phyloP scores from a whole-genome alignment of 2,329 filamentous ascomycete genomes.

The Ambrosiella xylebori region DNA sequence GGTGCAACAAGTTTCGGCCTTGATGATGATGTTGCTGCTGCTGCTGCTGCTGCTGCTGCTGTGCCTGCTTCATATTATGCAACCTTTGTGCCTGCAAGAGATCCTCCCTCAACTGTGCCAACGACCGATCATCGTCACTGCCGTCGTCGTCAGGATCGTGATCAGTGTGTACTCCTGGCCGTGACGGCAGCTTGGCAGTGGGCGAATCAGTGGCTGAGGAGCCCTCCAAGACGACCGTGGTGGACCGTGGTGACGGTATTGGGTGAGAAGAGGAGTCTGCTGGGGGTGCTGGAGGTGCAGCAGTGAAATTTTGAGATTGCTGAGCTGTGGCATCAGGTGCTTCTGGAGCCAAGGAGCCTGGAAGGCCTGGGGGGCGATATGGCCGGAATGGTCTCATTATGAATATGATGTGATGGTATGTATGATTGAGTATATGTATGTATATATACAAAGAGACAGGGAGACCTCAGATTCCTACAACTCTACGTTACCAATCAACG shows the following conservation, averaged over 20 bases:
- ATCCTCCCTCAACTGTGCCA: slow-evolving; percentile 1
- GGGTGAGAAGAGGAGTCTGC: neutral
- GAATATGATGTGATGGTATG: neutral
- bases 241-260: neutral
- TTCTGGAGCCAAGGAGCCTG: neutral
- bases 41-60: neutral
- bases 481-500: no score
- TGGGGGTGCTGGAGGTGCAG: neutral
- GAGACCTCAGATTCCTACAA: no score
- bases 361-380: neutral
- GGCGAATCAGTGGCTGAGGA: neutral
- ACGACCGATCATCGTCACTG: neutral
- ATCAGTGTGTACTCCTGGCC: no score
- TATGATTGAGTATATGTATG: neutral
- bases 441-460: no score
- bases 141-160: neutral
- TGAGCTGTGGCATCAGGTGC: neutral
- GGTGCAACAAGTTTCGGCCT: neutral
- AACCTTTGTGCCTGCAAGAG: neutral
- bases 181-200: neutral
- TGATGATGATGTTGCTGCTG: neutral
- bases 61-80: neutral
- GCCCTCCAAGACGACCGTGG: neutral
- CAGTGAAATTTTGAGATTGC: neutral
- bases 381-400: slow-evolving; percentile 2